A percentile compares a stretch with the other conserved stretches of the same genome.
Evolutionary conservation across 192 early-diverging fungal genomes (phyloP).

Genomic region (Coemansia sp.): DNA sequence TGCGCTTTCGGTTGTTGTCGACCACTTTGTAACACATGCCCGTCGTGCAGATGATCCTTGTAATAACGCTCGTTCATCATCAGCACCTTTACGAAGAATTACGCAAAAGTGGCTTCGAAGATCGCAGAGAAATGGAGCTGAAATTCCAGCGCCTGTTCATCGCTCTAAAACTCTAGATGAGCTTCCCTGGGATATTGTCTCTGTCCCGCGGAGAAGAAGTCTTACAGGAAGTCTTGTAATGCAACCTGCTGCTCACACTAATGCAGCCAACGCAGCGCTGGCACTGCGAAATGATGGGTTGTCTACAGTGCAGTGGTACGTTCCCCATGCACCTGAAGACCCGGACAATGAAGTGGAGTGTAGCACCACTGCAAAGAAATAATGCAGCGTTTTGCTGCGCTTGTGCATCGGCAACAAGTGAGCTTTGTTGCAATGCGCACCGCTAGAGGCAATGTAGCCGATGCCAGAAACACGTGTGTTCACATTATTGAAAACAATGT

Average conservation of each 20-base stretch:
- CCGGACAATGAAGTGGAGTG: slow-evolving; percentile 1
- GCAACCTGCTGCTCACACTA: slow-evolving; percentile 6
- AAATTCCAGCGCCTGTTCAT: slow-evolving; percentile 8
- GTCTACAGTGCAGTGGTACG: slow-evolving; percentile 38
- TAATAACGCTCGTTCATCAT: not conserved
- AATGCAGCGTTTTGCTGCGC: not conserved
- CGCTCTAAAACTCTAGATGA: slow-evolving; percentile 27
- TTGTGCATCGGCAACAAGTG: not conserved
- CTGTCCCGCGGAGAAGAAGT: slow-evolving; percentile 20
- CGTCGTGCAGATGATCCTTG: not conserved
- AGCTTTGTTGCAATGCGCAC: not conserved
- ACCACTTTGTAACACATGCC: slow-evolving; percentile 9
- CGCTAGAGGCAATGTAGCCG: not conserved
- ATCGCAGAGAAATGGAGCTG: not conserved
- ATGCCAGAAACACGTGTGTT: not conserved
- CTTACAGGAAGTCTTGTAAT: slow-evolving; percentile 11
- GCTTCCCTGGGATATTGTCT: slow-evolving; percentile 34
- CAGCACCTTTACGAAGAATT: slow-evolving; percentile 4
- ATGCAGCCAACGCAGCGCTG: slow-evolving; percentile 20
- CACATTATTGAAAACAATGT: not conserved
- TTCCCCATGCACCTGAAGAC: slow-evolving; percentile 15
- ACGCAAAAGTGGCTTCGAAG: slow-evolving; percentile 15
- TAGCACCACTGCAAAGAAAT: not conserved
- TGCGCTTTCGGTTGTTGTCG: slow-evolving; percentile 5
- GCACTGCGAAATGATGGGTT: slow-evolving; percentile 43